Evolutionary conservation across 2,329 filamentous ascomycete species (phyloP).

Genomic region (Exophiala mesophila): DNA sequence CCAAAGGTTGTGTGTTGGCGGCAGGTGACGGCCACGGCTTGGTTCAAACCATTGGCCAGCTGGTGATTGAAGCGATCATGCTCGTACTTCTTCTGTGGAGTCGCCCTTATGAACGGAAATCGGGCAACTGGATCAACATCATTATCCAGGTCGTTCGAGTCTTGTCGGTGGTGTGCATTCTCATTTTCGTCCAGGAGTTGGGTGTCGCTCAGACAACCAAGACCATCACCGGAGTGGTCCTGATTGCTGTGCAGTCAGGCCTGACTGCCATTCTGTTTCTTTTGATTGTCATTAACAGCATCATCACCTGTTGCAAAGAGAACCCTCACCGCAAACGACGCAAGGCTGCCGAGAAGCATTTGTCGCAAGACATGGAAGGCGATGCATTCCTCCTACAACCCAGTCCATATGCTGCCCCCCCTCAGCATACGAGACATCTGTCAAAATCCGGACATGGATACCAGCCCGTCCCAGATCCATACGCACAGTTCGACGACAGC

Average conservation of each 20-base stretch:
- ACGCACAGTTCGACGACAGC: slow-evolving; percentile 13
- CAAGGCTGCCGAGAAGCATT: slow-evolving; percentile 88
- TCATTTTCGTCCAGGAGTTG: slow-evolving; percentile 91
- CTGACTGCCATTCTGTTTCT: slow-evolving; percentile 80
- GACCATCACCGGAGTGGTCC: slow-evolving; percentile 85
- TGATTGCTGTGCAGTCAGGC: slow-evolving; percentile 85
- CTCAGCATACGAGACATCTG: slow-evolving; percentile 13
- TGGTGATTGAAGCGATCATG: slow-evolving; percentile 76
- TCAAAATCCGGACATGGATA: slow-evolving; percentile 17
- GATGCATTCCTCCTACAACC: slow-evolving; percentile 61
- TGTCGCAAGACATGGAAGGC: slow-evolving; percentile 72
- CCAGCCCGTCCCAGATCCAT: slow-evolving; percentile 22
- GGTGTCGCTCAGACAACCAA: slow-evolving; percentile 86
- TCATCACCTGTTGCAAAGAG: slow-evolving; percentile 74
- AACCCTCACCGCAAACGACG: slow-evolving; percentile 86
- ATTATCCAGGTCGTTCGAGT: slow-evolving; percentile 84
- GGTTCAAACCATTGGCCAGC: slow-evolving; percentile 70
- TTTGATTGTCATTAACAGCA: slow-evolving; percentile 81
- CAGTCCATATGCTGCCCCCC: slow-evolving; percentile 13
- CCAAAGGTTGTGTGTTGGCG: slow-evolving; percentile 80
- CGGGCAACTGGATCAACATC: slow-evolving; percentile 89
- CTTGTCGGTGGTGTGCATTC: slow-evolving; percentile 78
- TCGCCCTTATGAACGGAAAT: slow-evolving; percentile 79
- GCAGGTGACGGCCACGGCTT: slow-evolving; percentile 81
- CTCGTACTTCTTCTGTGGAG: slow-evolving; percentile 75